Evolutionary conservation across 495 filamentous ascomycete species (phyloP).

Genomic region (Talaromyces liani): DNA sequence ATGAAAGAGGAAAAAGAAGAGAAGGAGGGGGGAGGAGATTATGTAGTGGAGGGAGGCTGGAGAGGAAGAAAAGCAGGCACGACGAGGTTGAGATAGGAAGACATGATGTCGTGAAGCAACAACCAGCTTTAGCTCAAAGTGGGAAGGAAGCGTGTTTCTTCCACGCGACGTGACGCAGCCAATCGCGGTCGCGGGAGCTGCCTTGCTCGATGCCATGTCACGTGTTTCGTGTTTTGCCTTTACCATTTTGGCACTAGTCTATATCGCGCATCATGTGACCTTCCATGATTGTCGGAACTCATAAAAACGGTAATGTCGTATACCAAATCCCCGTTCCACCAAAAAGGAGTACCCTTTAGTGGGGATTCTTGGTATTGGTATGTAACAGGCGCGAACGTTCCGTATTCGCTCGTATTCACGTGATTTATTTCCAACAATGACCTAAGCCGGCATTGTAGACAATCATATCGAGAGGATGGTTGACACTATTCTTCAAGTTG

Average conservation of each 20-base stretch:
- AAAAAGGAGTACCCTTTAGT: too few relatives aligned
- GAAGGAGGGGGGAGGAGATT: conserved; percentile 7
- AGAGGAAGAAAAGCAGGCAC: conserved; percentile 14
- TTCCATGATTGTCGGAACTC: too few relatives aligned
- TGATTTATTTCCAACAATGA: too few relatives aligned
- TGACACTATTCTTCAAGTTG: too few relatives aligned
- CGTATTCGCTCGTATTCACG: too few relatives aligned
- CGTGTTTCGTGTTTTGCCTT: background rate
- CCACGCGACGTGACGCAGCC: conserved; percentile 41
- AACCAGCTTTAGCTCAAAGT: conserved; percentile 9
- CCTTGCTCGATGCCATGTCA: background rate
- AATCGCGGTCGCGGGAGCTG: conserved; percentile 24
- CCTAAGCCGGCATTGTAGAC: background rate
- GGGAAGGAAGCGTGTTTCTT: conserved; percentile 21
- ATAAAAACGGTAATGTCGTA: too few relatives aligned
- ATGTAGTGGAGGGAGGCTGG: conserved; percentile 16
- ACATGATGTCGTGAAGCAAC: conserved; percentile 28
- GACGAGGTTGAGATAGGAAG: conserved; percentile 5
- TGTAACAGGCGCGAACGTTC: too few relatives aligned
- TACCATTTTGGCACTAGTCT: background rate
- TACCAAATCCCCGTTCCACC: too few relatives aligned
- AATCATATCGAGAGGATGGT: background rate
- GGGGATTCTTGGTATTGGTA: too few relatives aligned
- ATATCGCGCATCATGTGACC: background rate
- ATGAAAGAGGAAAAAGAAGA: conserved; percentile 7